Conservation (phyloP, 2,329 filamentous ascomycete genomes). For the Hymenoscyphus repandus region DNA sequence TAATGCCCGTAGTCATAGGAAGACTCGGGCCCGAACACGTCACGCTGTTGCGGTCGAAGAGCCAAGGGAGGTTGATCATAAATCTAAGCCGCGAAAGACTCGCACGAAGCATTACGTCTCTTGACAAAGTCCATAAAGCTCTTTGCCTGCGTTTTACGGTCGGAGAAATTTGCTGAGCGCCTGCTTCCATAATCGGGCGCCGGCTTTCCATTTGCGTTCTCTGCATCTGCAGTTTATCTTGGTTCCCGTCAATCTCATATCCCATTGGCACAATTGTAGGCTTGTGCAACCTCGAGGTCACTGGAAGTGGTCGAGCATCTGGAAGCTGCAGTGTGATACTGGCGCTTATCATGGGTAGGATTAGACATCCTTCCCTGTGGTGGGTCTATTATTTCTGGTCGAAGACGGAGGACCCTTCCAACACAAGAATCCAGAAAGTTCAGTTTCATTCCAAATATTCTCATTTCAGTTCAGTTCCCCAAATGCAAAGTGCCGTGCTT, state of each 20-base stretch:
- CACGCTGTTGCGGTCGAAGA: constrained; percentile 6
- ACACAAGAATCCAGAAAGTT: too few relatives aligned
- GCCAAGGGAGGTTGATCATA: constrained; percentile 8
- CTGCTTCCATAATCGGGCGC: not conserved
- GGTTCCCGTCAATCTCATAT: not conserved
- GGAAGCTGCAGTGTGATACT: too few relatives aligned
- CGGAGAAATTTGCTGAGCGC: not conserved
- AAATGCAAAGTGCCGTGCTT: too few relatives aligned
- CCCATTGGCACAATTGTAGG: too few relatives aligned
- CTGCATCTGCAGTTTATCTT: not conserved
- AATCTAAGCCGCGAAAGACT: not conserved
- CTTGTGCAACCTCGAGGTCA: too few relatives aligned
- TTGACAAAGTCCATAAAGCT: not conserved
- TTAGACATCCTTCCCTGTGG: too few relatives aligned
- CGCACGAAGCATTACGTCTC: not conserved
- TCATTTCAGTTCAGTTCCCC: too few relatives aligned
- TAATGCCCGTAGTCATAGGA: constrained; percentile 12
- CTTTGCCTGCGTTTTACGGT: not conserved
- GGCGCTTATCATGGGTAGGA: too few relatives aligned
- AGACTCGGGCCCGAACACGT: constrained; percentile 8
- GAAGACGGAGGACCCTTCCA: too few relatives aligned
- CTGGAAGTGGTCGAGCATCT: too few relatives aligned
- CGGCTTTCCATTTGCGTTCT: not conserved
- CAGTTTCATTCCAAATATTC: too few relatives aligned
- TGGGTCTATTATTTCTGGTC: too few relatives aligned